These are phyloP conservation scores for Pythium aquatile DNA, from an alignment of 352 stramenopile species.

Conservation along the genomic window DNA sequence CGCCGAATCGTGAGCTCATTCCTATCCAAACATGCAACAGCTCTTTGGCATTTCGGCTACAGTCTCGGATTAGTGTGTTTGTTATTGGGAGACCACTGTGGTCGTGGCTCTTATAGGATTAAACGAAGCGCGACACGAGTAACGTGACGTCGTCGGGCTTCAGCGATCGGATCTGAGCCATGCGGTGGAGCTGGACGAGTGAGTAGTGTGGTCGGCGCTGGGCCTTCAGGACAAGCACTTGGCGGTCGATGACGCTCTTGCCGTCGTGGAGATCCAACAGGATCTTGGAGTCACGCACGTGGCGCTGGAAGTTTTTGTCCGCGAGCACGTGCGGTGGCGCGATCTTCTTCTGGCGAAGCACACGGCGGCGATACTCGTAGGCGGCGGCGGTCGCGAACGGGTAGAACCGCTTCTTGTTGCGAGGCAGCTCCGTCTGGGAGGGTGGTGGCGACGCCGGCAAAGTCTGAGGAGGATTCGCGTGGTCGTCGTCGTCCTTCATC, in stretches of 20 bases:
- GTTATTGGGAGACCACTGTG: not conserved
- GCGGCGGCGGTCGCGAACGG: constrained; percentile 68
- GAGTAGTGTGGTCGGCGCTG: constrained; percentile 71
- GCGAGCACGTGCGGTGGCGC: constrained; percentile 22
- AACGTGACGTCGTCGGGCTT: constrained; percentile 83
- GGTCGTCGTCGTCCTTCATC: constrained; percentile 19
- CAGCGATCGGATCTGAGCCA: constrained; percentile 71
- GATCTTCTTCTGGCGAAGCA: constrained; percentile 29
- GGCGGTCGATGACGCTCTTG: constrained; percentile 51
- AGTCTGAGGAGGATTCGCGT: not conserved
- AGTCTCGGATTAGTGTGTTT: not conserved
- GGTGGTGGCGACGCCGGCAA: not conserved
- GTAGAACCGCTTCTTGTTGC: constrained; percentile 33
- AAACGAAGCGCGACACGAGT: constrained; percentile 53
- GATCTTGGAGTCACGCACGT: constrained; percentile 47
- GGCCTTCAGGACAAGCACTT: constrained; percentile 49
- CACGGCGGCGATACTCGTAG: constrained; percentile 57
- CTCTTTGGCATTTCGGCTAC: not conserved
- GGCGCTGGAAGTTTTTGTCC: constrained; percentile 39
- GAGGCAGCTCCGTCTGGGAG: not conserved
- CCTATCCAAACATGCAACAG: not conserved
- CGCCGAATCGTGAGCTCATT: constrained; percentile 44
- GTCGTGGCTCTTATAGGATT: constrained; percentile 5
- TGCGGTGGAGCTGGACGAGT: constrained; percentile 63
- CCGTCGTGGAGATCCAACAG: constrained; percentile 50